Base-by-base conservation (phyloP, 257 asterid species). In the Ilex asprella region DNA sequence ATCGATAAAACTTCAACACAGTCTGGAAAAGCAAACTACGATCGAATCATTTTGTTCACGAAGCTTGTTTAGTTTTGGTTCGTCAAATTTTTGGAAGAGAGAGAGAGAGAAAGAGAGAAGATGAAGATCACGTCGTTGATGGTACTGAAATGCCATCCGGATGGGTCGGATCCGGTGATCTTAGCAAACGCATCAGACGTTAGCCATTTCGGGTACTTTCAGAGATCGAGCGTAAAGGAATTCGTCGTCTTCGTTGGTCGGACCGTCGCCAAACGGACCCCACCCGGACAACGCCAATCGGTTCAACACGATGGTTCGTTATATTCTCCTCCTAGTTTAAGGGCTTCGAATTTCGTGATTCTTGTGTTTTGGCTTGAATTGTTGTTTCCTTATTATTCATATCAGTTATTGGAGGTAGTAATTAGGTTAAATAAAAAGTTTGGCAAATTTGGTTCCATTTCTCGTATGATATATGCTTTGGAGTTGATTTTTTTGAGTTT, bases 111-210 rank as follows among this genome's bases (percentile, higher is more conserved):
- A 53, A 47, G n/a, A 39, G 50, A 35, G 44, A 61, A 65, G 87
- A 92, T 89, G 86, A 83, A 89, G 85, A 89, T 92, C 85, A 92
- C 97, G 74, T 93, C 95, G 78, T 72, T 92, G 80, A 61, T 92
- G 95, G 85, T 89, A 60, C 61, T 89, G 76, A 89, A 85, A 68
- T 70, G 79, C 80, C 70, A 12, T 35, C 80, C 86, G 16, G 86
- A 81, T 47, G 93, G 78, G 21, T 65, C 91, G 12, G 95, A 89
- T 78, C 98, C 97, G 55, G 75, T 92, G 56, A 86, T 92, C 29
- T 69, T 92, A 62, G 81, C 79, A 0, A 86, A 78, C 76, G 85
- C 95, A 2, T 68, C 82, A 58, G 97, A 92, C 65, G 84, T 92
- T 14, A 79, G 83, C 74, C 83, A 71, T 70, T 92, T 92, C 71